These are phyloP conservation scores for Solanum clarkiae DNA, from an alignment of 257 asterid genomes.

Conservation along the genomic window DNA sequence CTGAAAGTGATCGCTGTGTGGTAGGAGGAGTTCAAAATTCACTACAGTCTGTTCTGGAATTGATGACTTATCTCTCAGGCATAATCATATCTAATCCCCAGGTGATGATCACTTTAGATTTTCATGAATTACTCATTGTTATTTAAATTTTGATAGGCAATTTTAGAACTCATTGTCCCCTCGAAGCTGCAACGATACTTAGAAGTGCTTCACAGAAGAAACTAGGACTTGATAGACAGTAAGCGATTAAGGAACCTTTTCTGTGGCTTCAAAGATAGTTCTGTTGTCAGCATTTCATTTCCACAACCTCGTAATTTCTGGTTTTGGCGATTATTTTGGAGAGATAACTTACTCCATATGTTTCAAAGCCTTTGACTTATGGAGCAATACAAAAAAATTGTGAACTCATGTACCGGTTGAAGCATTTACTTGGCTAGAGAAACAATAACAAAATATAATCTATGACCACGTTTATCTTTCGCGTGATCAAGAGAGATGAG, in stretches of 20 bases:
- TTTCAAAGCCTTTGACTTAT: no score
- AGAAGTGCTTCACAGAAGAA: background rate
- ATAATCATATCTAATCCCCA: conserved; percentile 69
- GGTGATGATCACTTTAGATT: conserved; percentile 20
- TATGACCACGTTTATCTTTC: background rate
- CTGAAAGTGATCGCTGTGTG: conserved; percentile 62
- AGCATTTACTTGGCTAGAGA: background rate
- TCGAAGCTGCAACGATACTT: background rate
- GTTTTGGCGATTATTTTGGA: background rate
- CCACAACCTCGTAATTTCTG: background rate
- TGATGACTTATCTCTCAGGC: conserved; percentile 76
- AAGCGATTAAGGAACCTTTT: background rate
- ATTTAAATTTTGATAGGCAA: background rate
- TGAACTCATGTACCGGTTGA: background rate
- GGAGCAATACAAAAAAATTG: no score
- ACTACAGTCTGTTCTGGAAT: conserved; percentile 62
- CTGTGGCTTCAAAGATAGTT: background rate
- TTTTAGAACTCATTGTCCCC: background rate
- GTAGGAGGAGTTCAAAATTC: conserved; percentile 95
- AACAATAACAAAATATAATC: background rate
- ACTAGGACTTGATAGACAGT: background rate
- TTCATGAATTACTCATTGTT: background rate
- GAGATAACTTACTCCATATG: background rate
- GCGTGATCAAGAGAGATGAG: background rate
- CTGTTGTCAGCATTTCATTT: background rate